phyloP scores from a whole-genome alignment of 495 filamentous ascomycete species.

The Penicillium chermesinum region DNA sequence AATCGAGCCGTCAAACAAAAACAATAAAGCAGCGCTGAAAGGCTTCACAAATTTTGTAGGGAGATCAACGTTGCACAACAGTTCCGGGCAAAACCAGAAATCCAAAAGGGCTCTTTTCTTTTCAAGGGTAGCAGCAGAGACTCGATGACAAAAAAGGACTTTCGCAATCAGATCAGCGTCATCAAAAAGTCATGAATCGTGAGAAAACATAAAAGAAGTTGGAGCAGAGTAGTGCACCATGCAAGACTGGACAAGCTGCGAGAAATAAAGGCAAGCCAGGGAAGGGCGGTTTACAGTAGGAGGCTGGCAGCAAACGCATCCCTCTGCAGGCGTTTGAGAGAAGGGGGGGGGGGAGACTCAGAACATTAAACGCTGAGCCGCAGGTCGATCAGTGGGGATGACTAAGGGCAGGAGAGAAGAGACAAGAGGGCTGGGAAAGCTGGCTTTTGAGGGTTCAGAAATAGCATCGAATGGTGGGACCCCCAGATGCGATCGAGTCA shows the following conservation, averaged over 20 bases:
- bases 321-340: constrained; percentile 29
- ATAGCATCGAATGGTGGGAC: constrained; percentile 15
- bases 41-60: not conserved
- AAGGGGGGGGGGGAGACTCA: constrained; percentile 21
- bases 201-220: not conserved
- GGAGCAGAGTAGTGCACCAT: not conserved
- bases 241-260: not conserved
- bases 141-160: not conserved
- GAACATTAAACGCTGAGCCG: constrained; percentile 33
- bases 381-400: constrained; percentile 24
- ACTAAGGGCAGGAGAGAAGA: constrained; percentile 24
- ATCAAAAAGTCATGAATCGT: not conserved
- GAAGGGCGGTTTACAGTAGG: constrained; percentile 22
- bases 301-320: constrained; percentile 32
- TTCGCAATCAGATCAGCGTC: not conserved
- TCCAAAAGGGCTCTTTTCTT: not conserved
- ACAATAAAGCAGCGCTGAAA: not conserved
- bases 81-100: not conserved
- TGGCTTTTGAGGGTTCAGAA: constrained; percentile 19
- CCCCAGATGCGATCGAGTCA: constrained; percentile 19
- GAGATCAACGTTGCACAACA: not conserved
- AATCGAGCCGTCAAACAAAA: too few relatives aligned
- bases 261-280: constrained; percentile 7
- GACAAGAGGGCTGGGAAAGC: constrained; percentile 27
- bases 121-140: too few relatives aligned